Base-by-base conservation (phyloP, 192 early-diverging fungal genomes). In the Mortierella hygrophila region DNA sequence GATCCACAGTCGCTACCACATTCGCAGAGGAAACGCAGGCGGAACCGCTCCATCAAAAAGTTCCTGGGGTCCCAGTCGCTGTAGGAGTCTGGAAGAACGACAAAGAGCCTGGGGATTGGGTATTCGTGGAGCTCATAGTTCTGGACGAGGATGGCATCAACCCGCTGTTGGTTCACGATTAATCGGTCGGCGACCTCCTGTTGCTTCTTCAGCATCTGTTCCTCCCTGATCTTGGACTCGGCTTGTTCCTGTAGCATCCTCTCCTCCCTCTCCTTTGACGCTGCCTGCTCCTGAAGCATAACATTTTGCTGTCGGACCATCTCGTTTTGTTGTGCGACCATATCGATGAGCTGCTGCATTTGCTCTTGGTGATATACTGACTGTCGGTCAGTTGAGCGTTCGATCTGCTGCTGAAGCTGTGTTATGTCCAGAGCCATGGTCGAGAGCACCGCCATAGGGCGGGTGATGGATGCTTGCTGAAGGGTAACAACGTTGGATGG, bases 1-100 rank as follows among this genome's bases (percentile, higher is more conserved):
- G n/a, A 37, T 13, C 44, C 13, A 4, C 55, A 63, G 13, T 77
- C 76, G 9, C 69, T 65, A 23, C 72, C 79, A 21, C 79, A 80
- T 35, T 74, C 72, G 44, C 79, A 80, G 23, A 80, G 71, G 18
- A 80, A 80, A n/a, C 52, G 68, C 21, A 80, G n/a, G 6, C 71
- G 71, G 72, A 74, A 74, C 23, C 26, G 60, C 21, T 80, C 60
- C 37, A 72, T 38, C 11, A 74, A 29, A n/a, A 80, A 29, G 21
- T 69, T 46, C 15, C 54, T 23, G 4, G 79, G 79, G 26, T 80
- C 72, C 71, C 55, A 74, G 1, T 44, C 26, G 40, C 20, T 40
- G 26, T 44, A 40, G 2, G 35, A 16, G 4, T 70, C 74, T 8
- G 73, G 79, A 10, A 81, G 20, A 11, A 81, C 29, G 10, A 81